Base-by-base conservation (phyloP, 192 early-diverging fungal species). In the Allomyces arbusculus region DNA sequence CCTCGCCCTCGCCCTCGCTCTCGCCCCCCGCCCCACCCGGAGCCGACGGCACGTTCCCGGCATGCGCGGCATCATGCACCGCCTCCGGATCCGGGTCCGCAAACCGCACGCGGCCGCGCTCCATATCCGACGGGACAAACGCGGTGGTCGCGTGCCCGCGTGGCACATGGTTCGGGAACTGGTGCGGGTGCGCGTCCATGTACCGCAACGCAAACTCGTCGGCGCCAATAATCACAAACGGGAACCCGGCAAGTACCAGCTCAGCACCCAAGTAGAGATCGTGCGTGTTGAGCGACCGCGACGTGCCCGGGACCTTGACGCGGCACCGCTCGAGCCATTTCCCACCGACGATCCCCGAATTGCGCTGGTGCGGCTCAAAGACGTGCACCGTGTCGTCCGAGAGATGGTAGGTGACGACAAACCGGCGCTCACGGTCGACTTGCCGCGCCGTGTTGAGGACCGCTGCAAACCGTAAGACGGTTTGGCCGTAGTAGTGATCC, bases 121-220 rank as follows among this genome's bases (percentile, higher is more conserved):
- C 33, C 33, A 40, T 40, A 8, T 40, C 33, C 5, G 33, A 40
- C 33, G 33, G 33, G 5, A 40, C 3, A 40, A 40, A 40, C 33
- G 33, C 7, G 33, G 33, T 40, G 33, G 33, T 40, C 33, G 7
- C 33, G 33, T 40, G 33, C 33, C 50, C 50, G 50, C 50, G 50
- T 16, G 20, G 16, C 50, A 58, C 6, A 58, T 58, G 50, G 12
- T 43, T 43, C 16, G 65, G 65, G 44, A 65, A 65, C 25, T 33
- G 45, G 16, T 65, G 65, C 19, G 65, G 65, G 61, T 65, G 65
- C 45, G 45, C 61, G 12, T 65, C 61, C 65, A 65, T 65, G 65
- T 33, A 65, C 24, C 61, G 45, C 24, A 65, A 20, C 6, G 65
- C 65, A 65, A 40, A 43, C 25, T 65, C 65, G 61, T 65, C 65